Base-by-base conservation (phyloP, 148 eudicot genomes). In the Silene conica region DNA sequence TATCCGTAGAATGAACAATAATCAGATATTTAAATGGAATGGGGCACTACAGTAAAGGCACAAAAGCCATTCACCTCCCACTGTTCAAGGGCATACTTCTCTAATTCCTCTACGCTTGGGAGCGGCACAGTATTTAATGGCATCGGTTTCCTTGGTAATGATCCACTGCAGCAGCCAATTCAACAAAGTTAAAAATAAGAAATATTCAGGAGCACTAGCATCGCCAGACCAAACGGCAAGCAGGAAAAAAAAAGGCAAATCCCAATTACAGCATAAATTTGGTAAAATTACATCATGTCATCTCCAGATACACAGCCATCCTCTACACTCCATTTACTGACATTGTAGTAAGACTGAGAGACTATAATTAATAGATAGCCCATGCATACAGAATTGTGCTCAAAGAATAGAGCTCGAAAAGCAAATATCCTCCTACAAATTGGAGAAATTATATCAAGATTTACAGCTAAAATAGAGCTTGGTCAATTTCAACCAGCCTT, bases 81-180 rank as follows among this genome's bases (percentile, higher is more conserved):
- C 54, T 94, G 98, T 55, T 85, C 78, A 72, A 77, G 82, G 20
- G 98, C 97, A 85, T 88, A 91, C 55, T 84, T 80, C 58, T 89
- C 93, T 73, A 94, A 77, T 54, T 94, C 98, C 85, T 80, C 90
- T 85, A 81, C 81, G 81, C 87, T 91, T 73, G 97, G 96, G 64
- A 94, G 91, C 77, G 82, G 90, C 76, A 80, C 95, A 64, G 83
- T 82, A 83, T 77, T 86, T 50, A 87, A 74, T 75, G 87, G 80
- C 98, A 94, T 88, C 22, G 96, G 83, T 83, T 94, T 92, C 84
- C 98, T 89, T 55, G 98, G 89, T 72, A 91, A 78, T 52, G 85
- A 80, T 82, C 93, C 98, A 71, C 98, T 94, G 85, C 82, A 82
- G 61, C 59, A 88, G 45, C 60, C 77, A 84, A 72, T 74, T 79